Evolutionary conservation across 2,329 filamentous ascomycete genomes (phyloP).

Genomic region (Periconia sp.): DNA sequence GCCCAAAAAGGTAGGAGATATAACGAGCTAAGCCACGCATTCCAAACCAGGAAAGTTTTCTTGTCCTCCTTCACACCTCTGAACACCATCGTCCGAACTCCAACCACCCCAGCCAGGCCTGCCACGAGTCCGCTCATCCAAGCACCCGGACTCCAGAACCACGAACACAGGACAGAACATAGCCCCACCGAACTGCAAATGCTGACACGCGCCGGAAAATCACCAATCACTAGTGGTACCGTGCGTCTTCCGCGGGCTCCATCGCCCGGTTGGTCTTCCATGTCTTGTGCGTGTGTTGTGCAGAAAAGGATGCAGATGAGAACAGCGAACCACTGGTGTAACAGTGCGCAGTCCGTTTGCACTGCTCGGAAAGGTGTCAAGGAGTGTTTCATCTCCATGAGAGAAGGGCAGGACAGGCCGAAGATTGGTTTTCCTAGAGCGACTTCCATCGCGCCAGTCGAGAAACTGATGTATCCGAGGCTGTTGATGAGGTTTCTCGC

Average conservation of each 20-base stretch:
- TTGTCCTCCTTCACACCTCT: conserved; percentile 15
- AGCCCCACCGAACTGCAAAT: background rate
- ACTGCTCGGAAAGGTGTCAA: background rate
- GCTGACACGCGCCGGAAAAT: conserved; percentile 34
- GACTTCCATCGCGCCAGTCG: conserved; percentile 27
- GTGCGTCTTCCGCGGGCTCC: conserved; percentile 79
- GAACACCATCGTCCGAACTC: conserved; percentile 8
- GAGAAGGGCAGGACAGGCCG: background rate
- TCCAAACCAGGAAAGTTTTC: conserved; percentile 12
- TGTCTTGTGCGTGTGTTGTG: conserved; percentile 42
- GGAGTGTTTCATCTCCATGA: background rate
- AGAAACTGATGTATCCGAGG: conserved; percentile 24
- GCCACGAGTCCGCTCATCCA: background rate
- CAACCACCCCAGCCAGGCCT: background rate
- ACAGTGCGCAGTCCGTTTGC: background rate
- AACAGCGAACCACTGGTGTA: background rate
- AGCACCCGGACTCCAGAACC: background rate
- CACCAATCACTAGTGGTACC: conserved; percentile 80
- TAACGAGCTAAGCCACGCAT: too few relatives aligned
- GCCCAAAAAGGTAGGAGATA: too few relatives aligned
- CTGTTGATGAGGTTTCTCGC: conserved; percentile 32
- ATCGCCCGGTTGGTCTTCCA: conserved; percentile 28
- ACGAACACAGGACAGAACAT: background rate
- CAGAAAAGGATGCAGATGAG: background rate
- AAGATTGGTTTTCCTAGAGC: background rate